Evolutionary conservation across 257 asterid genomes (phyloP), one percentile per base, ranked within the genome.

Genomic region (Solanum ossicruentum): DNA sequence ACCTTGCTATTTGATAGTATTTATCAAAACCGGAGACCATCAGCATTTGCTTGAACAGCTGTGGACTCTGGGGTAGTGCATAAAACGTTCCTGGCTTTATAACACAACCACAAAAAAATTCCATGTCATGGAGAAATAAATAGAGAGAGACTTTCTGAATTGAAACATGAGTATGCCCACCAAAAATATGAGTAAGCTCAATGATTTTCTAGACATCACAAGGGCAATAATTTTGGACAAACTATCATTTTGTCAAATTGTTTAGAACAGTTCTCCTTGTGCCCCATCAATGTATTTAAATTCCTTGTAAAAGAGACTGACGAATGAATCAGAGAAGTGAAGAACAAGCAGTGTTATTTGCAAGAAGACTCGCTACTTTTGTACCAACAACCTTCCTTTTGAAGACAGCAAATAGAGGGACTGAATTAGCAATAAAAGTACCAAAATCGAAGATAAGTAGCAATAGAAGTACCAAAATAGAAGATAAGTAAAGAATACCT

Each of bases 1-100:
- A 97, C 99, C 99, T 95, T 82, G 99, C 99, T 87, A 97, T 91
- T 88, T 97, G 99, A 88, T 97, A 97, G 85, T 97, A 97, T 88
- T 86, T 97, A 83, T 93, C 95, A 88, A 94, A 95, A 86, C 99
- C 98, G 75, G 98, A 94, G 85, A 97, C 98, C 99, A 97, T 95
- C 82, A 97, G 92, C 99, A 97, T 97, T 95, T 97, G 99, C 93
- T 97, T 97, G 95, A 91, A 97, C 89, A 97, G 94, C 92, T 97
- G 99, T 43, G 99, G 99, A 88, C 99, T 97, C 92, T 97, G 99
- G 80, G 99, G 99, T 92, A 97, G 88, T 86, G 99, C 98, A 90
- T 95, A 97, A 91, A 93, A 97, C 85, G 97, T 85, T 81, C 99
- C 99, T 88, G 98, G 94, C 99, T 97, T 90, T 89, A 93, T 45